Evolutionary conservation across 108 stramenopile genomes (phyloP), one percentile per base, ranked within the genome.

Genomic region (Fistulifera solaris): DNA sequence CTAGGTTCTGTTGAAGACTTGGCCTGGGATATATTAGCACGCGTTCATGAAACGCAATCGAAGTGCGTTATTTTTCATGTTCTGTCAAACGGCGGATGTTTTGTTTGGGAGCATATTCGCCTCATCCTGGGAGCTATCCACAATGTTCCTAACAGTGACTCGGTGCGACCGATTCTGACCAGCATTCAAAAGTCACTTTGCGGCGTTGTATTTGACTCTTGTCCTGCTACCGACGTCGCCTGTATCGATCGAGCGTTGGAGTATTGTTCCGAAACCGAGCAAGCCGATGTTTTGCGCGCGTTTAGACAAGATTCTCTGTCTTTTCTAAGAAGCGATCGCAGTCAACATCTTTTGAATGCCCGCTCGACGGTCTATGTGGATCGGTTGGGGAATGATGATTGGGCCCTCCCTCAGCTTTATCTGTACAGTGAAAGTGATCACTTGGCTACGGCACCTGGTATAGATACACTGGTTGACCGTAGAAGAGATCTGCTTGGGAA

Each of bases 1-100:
- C 46, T 28, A 31, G 61, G 56, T 26, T 45, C 66, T 15, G 68
- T 85, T 78, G 42, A 83, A 52, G 54, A 58, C 15, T 39, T 83
- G 7, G 79, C 81, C 42, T 68, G 72, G 46, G 51, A 71, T 19
- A 47, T 70, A 25, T 58, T 87, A 21, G 55, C 40, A 38, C 56
- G 78, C 13, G 43, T 83, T 5, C 55, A 83, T 57, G 40, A 39
- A 41, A 53, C 55, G 22, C 58, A 69, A 57, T 56, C 63, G 49
- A 38, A 62, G 6, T 27, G 46, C 24, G 65, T 67, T 38, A 26
- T 92, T 3, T 66, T 86, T 50, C 86, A 92, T 53, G 52, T 56
- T 23, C 86, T 92, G 58, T 92, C 90, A 13, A 92, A 92, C 64
- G 83, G 81, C 0, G 86, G 90, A 16, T 82, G 84, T 69, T 92